Evolutionary conservation across 345 rosid genomes (phyloP), one percentile per base, ranked within the genome.

Genomic region (Capsella bursapastoris): DNA sequence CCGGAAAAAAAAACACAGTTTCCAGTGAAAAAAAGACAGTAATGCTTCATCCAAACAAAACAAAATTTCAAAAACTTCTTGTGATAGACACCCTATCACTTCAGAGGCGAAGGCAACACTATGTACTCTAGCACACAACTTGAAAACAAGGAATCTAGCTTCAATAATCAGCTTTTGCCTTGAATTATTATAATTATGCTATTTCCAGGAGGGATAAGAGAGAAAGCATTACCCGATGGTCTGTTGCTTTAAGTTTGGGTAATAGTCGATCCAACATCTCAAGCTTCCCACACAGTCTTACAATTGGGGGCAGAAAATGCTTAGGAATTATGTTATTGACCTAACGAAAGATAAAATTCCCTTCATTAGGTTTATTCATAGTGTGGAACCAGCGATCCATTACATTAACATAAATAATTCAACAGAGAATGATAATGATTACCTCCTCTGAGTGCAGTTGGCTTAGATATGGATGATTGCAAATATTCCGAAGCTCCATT

Each of bases 381-480:
- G 6, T 70, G 27, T 12, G 38, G 5, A 59, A 70, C 48, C 49
- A 71, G 58, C 0, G 22, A 59, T 25, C 16, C 53, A 12, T 11
- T 15, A 14, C 35, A 37, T 60, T 58, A 14, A 35, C 15, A 34
- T 35, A 80, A 34, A 70, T 84, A 79, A 91, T 90, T 84, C 86
- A 11, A 84, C 86, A 29, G 28, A 37, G 82, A 80, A 59, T 91
- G 93, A 82, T 85, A 89, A 78, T 85, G 86, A 56, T 80, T 82
- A 80, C 98, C 95, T 93, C 97, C n/a, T 93, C 98, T 34, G 86
- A 74, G 70, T 93, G 98, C 82, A 93, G 83, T 53, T 73, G 68
- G 51, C 94, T 92, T 69, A 92, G 82, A 80, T 88, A 92, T 16
- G 96, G 98, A 78, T 92, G 98, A 82, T 92, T 92, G 87, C 96